Percentiles rank a stretch among this genome's conserved stretches.
Evolutionary conservation across 306 rosid genomes (phyloP).

Genomic region (Nissolia schottii): DNA sequence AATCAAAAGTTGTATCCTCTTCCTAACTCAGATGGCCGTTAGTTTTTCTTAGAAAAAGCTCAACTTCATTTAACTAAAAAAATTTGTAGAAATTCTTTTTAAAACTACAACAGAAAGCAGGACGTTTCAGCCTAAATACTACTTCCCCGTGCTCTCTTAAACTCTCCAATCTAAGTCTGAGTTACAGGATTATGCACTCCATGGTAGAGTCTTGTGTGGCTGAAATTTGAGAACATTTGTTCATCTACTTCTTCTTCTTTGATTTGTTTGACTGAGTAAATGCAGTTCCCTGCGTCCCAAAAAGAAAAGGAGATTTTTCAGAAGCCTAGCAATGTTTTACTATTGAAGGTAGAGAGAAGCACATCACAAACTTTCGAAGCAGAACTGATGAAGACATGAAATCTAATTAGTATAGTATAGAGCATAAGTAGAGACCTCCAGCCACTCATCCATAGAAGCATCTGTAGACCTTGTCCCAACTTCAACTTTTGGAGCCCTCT

Average conservation of each 20-base stretch:
- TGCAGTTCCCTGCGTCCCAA: constrained; percentile 79
- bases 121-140: constrained; percentile 41
- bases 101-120: constrained; percentile 59
- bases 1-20: constrained; percentile 26
- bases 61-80: constrained; percentile 29
- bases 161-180: constrained; percentile 46
- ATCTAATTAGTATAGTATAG: neutral
- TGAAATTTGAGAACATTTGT: constrained; percentile 27
- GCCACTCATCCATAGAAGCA: constrained; percentile 90
- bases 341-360: neutral
- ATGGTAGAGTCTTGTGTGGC: constrained; percentile 42
- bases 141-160: constrained; percentile 39
- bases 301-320: constrained; percentile 12
- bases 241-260: constrained; percentile 80
- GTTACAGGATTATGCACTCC: constrained; percentile 50
- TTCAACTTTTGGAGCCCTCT: constrained; percentile 89
- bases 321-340: neutral
- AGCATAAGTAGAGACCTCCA: constrained; percentile 56
- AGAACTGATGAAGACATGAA: neutral
- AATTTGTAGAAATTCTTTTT: constrained; percentile 19
- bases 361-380: neutral
- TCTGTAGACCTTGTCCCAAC: constrained; percentile 78
- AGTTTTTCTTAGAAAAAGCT: constrained; percentile 24
- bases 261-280: constrained; percentile 59
- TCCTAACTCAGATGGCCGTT: constrained; percentile 36